Base-by-base conservation (phyloP, 441 rosid species). In the California macrophylla region DNA sequence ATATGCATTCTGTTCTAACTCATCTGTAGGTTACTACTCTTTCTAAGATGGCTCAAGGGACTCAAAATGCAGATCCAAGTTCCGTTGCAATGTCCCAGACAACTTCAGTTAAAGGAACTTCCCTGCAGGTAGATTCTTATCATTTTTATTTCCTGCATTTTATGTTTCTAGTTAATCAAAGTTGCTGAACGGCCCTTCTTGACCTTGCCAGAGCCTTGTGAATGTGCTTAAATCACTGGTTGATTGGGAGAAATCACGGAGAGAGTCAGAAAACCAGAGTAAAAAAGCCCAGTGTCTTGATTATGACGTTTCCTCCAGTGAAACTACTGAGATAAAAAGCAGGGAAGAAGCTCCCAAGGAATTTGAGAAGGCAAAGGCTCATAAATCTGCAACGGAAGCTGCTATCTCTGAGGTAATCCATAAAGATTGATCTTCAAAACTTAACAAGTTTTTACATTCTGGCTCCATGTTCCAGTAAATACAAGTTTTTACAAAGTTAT, bases 41-140 rank as follows among this genome's bases (percentile, higher is more conserved):
- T 71, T 89, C 99, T 66, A 96, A 87, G 86, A 84, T 96, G 77
- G 88, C 96, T 71, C 99, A 96, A 84, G 98, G 99, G 79, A 75
- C 85, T 73, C 98, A 89, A 75, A 86, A 77, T 78, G 78, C 97
- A 71, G 97, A 96, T 79, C 92, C 96, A 69, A 93, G 81, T 82
- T 81, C 97, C 72, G 85, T 79, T 80, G 82, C 86, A 77, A 82
- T 81, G 73, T 82, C 92, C 24, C 98, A 92, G 82, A 79, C 92
- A 72, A 74, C 87, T 72, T 88, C 97, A 75, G 76, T 85, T 69
- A 91, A 80, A 82, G 94, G 98, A 74, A 91, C 97, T 72, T 87
- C 98, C 26, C 93, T 96, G 75, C 99, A 93, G 96, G 99, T 91
- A 69, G 78, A 80, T 60, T 76, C 74, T 66, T 72, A 67, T 60